These are phyloP conservation scores for Bruguiera gymnorhiza DNA, from an alignment of 345 rosid species.

Conservation along the genomic window DNA sequence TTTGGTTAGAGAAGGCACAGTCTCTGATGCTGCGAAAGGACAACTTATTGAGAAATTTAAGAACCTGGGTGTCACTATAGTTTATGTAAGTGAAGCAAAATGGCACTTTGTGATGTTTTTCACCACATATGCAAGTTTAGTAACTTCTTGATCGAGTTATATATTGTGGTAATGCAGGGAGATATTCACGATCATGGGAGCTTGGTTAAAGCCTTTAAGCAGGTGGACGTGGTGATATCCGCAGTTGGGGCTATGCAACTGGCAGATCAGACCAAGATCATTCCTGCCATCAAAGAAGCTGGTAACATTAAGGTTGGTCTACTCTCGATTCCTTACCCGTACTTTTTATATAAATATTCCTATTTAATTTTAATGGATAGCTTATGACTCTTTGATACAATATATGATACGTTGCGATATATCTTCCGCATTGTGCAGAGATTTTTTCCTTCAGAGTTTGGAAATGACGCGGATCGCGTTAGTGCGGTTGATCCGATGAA, in stretches of 20 bases:
- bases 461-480: too few species aligned
- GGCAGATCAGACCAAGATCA: conserved; percentile 41
- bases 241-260: conserved; percentile 34
- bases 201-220: conserved; percentile 49
- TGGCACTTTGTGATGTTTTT: background rate
- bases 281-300: conserved; percentile 51
- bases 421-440: too few species aligned
- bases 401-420: too few species aligned
- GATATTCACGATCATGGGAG: conserved; percentile 16
- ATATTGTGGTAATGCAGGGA: conserved; percentile 1
- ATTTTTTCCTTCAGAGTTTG: too few species aligned
- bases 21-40: conserved; percentile 56
- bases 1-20: conserved; percentile 49
- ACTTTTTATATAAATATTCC: background rate
- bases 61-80: conserved; percentile 51
- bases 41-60: conserved; percentile 47
- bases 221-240: conserved; percentile 54
- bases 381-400: too few species aligned
- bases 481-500: too few species aligned
- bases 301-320: conserved; percentile 44
- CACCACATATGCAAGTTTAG: background rate
- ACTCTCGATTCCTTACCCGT: background rate
- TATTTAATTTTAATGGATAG: too few species aligned
- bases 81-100: conserved; percentile 39
- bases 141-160: background rate